A percentile compares a stretch with the other conserved stretches of the same genome.
These are phyloP conservation scores for Fusarium sp. DNA, from an alignment of 2,329 filamentous ascomycete species.

Conservation along the genomic window DNA sequence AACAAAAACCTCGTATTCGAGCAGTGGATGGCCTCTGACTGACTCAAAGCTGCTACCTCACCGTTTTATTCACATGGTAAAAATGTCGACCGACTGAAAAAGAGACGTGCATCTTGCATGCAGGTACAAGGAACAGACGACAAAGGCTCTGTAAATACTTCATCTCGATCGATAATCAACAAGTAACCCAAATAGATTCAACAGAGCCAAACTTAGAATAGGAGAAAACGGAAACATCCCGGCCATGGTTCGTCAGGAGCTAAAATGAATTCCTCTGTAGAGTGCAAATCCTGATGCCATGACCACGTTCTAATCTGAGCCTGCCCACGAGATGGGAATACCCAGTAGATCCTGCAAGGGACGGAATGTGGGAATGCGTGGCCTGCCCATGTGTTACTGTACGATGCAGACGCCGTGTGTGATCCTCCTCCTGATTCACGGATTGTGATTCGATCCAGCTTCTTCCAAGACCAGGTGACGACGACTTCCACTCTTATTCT, in stretches of 20 bases:
- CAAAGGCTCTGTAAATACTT: background rate
- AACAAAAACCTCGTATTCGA: slow-evolving; percentile 11
- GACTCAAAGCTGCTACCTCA: background rate
- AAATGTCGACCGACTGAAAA: background rate
- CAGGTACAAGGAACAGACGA: background rate
- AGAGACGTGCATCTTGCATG: background rate
- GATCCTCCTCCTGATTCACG: background rate
- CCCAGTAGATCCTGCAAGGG: slow-evolving; percentile 1
- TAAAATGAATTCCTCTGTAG: slow-evolving; percentile 4
- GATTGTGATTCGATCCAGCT: background rate
- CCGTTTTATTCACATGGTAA: background rate
- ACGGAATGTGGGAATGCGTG: slow-evolving; percentile 1
- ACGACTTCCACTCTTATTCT: slow-evolving; percentile 2
- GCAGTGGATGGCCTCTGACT: background rate
- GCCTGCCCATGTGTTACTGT: background rate
- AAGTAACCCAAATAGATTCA: background rate
- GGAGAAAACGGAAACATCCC: background rate
- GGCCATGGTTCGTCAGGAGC: background rate
- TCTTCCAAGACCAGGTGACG: background rate
- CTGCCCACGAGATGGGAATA: background rate
- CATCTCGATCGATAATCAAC: background rate
- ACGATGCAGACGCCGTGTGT: background rate
- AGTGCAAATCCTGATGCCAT: background rate
- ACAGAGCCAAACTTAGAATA: background rate
- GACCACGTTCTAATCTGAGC: background rate